phyloP scores from a whole-genome alignment of 352 stramenopile species.

The Globisporangium recalcitrans region DNA sequence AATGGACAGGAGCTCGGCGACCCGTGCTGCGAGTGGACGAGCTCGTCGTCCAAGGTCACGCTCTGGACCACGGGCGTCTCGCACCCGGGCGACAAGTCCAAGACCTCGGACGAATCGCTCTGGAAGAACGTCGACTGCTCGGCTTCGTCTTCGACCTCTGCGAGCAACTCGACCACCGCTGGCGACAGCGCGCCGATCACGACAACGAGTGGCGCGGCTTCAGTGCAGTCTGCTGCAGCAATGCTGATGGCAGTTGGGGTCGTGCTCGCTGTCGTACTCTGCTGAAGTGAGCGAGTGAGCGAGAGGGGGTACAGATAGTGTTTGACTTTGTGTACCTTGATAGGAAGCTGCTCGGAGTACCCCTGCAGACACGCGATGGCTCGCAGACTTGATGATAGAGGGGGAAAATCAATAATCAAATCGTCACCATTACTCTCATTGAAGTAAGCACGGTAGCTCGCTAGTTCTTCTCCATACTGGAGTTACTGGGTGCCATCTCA shows the following conservation, averaged over 20 bases:
- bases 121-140: constrained; percentile 18
- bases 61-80: constrained; percentile 24
- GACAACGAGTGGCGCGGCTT: neutral
- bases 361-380: too few species aligned
- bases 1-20: constrained; percentile 65
- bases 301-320: neutral
- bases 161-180: neutral
- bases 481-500: neutral
- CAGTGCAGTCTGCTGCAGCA: neutral
- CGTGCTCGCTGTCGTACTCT: neutral
- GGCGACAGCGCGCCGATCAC: neutral
- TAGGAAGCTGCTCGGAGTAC: too few species aligned
- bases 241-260: neutral
- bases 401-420: too few species aligned
- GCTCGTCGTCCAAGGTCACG: neutral
- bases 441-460: too few species aligned
- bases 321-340: neutral
- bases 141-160: neutral
- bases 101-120: constrained; percentile 20
- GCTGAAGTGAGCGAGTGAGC: neutral
- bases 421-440: too few species aligned
- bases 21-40: constrained; percentile 33
- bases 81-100: constrained; percentile 20
- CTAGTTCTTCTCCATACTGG: too few species aligned
- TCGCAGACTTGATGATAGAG: too few species aligned